Evolutionary conservation across 257 asterid species (phyloP).

Genomic region (Nicotiana sylvestris): DNA sequence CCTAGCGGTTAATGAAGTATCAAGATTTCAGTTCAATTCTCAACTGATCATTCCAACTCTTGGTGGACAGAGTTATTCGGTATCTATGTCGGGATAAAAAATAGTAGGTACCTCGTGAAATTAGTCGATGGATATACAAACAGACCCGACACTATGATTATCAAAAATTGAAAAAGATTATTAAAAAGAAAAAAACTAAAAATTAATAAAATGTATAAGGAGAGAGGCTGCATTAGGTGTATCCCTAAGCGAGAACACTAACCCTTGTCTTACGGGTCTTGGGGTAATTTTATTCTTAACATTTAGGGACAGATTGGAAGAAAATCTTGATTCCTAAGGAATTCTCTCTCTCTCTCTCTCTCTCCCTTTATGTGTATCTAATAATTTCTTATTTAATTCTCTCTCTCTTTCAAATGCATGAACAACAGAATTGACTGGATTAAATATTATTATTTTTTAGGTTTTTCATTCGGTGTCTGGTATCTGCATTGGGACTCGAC

Average conservation of each 20-base stretch:
- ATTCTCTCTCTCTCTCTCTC: background rate
- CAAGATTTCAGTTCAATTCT: too few relatives aligned
- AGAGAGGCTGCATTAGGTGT: constrained; percentile 16
- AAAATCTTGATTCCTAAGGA: constrained; percentile 22
- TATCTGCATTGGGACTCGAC: accelerated
- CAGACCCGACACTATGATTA: too few relatives aligned
- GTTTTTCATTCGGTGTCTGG: too few relatives aligned
- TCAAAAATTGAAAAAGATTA: background rate
- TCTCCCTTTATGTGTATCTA: background rate
- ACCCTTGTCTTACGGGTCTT: constrained; percentile 48
- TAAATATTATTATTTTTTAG: background rate
- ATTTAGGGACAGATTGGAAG: constrained; percentile 37
- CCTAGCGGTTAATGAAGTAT: too few relatives aligned
- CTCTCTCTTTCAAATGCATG: constrained; percentile 5
- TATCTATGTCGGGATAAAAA: too few relatives aligned
- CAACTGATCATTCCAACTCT: too few relatives aligned
- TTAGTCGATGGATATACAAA: too few relatives aligned
- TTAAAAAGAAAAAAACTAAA: constrained; percentile 13
- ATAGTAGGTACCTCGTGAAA: too few relatives aligned
- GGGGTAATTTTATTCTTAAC: constrained; percentile 22
- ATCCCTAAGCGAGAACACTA: constrained; percentile 41
- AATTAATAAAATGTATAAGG: background rate
- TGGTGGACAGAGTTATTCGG: too few relatives aligned
- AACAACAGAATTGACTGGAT: background rate
- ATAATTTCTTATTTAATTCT: constrained; percentile 7